phyloP scores from a whole-genome alignment of 768 basidiomycete species.

The Rhizopogon roseolus region DNA sequence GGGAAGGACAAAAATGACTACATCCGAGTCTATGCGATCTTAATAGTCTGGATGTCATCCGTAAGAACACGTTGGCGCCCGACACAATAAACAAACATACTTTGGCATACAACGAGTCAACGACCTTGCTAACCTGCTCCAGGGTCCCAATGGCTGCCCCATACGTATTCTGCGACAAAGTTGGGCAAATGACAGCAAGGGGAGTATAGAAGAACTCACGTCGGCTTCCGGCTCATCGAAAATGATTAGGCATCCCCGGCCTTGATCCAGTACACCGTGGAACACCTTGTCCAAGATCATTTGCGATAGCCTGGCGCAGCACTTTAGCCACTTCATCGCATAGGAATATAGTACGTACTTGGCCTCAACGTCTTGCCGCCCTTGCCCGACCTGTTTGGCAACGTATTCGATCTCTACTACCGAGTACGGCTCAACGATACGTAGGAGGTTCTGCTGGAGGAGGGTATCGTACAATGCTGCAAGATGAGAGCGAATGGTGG shows the following conservation, averaged over 20 bases:
- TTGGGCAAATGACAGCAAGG: neutral
- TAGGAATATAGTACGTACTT: constrained; percentile 53
- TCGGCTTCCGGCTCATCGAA: constrained; percentile 85
- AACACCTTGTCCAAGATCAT: constrained; percentile 98
- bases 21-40: constrained; percentile 29
- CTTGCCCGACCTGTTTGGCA: constrained; percentile 82
- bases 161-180: constrained; percentile 67
- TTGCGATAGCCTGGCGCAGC: constrained; percentile 69
- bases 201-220: constrained; percentile 40
- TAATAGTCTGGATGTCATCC: constrained; percentile 31
- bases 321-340: constrained; percentile 3
- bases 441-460: constrained; percentile 89
- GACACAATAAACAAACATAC: constrained; percentile 20
- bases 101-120: constrained; percentile 90
- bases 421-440: constrained; percentile 95
- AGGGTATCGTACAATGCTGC: constrained; percentile 93
- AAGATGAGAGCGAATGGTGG: constrained; percentile 92
- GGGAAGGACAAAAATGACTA: neutral
- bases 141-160: constrained; percentile 86
- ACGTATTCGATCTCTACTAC: constrained; percentile 89
- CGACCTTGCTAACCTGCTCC: constrained; percentile 89
- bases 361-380: constrained; percentile 81
- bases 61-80: neutral
- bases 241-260: constrained; percentile 86
- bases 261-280: constrained; percentile 95